Evolutionary conservation across 805 yeast genomes (phyloP).

Genomic region (Suhomyces vadensis): DNA sequence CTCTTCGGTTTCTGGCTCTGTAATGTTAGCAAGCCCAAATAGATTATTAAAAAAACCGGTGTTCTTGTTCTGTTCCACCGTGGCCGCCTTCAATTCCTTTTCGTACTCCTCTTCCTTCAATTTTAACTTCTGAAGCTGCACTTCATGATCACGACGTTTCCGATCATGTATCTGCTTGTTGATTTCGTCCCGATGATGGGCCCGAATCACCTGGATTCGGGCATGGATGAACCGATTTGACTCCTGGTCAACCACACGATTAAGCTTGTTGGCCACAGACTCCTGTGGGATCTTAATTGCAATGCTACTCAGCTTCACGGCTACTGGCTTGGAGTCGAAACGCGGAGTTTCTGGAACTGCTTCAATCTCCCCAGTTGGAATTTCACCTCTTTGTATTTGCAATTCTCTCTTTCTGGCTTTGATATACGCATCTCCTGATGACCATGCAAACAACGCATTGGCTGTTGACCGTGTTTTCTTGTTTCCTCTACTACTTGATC

Average conservation of each 20-base stretch:
- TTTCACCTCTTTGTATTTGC: conserved; percentile 11
- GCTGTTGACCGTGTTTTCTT: conserved; percentile 17
- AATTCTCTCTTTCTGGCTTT: conserved; percentile 32
- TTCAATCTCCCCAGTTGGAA: conserved; percentile 3
- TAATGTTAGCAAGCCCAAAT: conserved; percentile 30
- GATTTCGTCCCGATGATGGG: conserved; percentile 41
- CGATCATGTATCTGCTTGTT: conserved; percentile 38
- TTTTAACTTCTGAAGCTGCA: conserved; percentile 33
- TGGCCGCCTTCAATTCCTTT: conserved; percentile 28
- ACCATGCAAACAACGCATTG: conserved; percentile 44
- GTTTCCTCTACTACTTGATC: conserved; percentile 4
- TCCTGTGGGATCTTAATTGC: conserved; percentile 19
- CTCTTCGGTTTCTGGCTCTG: no score
- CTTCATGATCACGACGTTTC: conserved; percentile 40
- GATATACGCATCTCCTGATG: conserved; percentile 42
- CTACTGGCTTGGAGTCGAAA: not conserved
- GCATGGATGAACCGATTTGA: conserved; percentile 39
- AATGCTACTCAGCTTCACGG: not conserved
- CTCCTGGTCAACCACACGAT: conserved; percentile 34
- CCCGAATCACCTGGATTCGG: conserved; percentile 38
- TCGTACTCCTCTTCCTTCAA: conserved; percentile 43
- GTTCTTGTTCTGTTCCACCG: conserved; percentile 21
- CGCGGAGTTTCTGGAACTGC: not conserved
- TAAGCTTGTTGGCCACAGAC: conserved; percentile 26
- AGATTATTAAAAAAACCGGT: conserved; percentile 33